Conservation (phyloP, 2,329 filamentous ascomycete genomes). For the Aspergillus oerlinghausenensis region DNA sequence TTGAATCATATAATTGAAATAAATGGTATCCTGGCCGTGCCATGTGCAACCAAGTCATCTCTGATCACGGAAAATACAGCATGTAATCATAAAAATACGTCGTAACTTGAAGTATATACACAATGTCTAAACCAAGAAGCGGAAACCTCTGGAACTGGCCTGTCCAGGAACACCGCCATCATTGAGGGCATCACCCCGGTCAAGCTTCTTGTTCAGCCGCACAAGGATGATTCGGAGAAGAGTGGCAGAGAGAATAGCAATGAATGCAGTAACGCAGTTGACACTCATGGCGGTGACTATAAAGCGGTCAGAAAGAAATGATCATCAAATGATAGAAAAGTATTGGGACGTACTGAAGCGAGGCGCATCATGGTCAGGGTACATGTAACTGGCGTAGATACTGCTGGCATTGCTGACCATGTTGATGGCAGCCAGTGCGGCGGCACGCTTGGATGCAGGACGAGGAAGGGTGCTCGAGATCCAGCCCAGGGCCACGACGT, state of each 20-base stretch:
- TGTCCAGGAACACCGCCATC: slow-evolving; percentile 46
- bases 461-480: slow-evolving; percentile 71
- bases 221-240: slow-evolving; percentile 60
- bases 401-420: slow-evolving; percentile 63
- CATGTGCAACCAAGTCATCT: neutral
- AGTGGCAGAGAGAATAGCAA: slow-evolving; percentile 61
- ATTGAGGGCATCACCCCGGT: slow-evolving; percentile 54
- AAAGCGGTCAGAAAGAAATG: neutral
- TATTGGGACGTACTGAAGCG: slow-evolving; percentile 35
- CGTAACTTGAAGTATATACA: neutral
- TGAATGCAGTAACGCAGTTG: slow-evolving; percentile 60
- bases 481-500: slow-evolving; percentile 67
- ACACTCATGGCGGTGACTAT: slow-evolving; percentile 60
- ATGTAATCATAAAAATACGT: neutral
- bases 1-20: neutral
- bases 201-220: slow-evolving; percentile 65
- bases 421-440: slow-evolving; percentile 72
- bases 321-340: slow-evolving; percentile 34
- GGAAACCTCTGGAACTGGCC: slow-evolving; percentile 58
- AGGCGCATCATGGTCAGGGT: slow-evolving; percentile 46
- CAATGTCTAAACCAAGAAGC: slow-evolving; percentile 54
- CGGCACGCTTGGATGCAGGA: slow-evolving; percentile 69
- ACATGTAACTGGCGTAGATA: slow-evolving; percentile 69
- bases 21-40: neutral
- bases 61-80: neutral